Base-by-base conservation (phyloP, 352 stramenopile genomes). In the Globisporangium lucens region DNA sequence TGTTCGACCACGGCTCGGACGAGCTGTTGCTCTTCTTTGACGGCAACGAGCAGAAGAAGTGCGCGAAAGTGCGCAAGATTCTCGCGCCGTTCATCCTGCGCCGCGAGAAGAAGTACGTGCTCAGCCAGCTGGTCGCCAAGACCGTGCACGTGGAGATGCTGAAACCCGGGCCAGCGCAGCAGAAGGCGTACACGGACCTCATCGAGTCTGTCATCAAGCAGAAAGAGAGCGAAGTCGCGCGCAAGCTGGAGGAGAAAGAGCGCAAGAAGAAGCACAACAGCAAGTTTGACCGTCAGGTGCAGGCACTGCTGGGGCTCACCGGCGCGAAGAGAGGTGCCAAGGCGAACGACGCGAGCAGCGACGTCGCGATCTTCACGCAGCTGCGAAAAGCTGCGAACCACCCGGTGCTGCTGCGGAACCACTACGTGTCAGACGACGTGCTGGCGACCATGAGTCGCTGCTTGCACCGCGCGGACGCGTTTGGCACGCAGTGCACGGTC, bases 371-470 rank as follows among this genome's bases (percentile, higher is more conserved):
- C 38, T 99, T 99, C 78, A 98, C 97, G 12, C 85, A 98, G 66
- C 79, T 99, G 43, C 87, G 98, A 10, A 99, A 99, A 75, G 96
- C 93, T 2, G 97, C 97, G 0, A 99, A 99, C 73, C 97, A 99
- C 71, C 95, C 97, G 5, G 80, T 99, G 35, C 75, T 99, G 24
- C 75, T 99, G 30, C 87, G 95, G 7, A 76, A 93, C 64, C 73
- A 95, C 80, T 88, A 89, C 75, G 66, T 91, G 63, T 76, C 76
- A 20, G 78, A 91, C 22, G 76, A 89, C 27, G 87, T 89, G 33
- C 75, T 98, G 51, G 69, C 91, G 27, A 86, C 87, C 27, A 86
- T 99, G 66, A 89, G 82, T 12, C 76, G 77, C 36, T 84, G 85
- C 38, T 66, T 98, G 47, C 84, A 98, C 68, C 74, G 81, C 51